Evolutionary conservation across 495 filamentous ascomycete species (phyloP).

Genomic region (Tuber indicum): DNA sequence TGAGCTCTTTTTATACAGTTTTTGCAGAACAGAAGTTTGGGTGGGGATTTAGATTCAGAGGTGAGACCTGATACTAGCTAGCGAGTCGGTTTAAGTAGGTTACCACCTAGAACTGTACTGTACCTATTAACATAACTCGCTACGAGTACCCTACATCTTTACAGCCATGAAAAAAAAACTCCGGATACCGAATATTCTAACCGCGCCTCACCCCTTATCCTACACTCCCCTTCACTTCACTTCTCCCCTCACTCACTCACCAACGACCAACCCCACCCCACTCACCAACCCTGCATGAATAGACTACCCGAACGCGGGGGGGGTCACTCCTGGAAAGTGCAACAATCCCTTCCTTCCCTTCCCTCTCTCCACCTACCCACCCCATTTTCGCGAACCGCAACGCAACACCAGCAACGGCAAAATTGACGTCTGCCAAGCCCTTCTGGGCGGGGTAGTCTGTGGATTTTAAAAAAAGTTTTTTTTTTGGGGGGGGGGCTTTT

Average conservation of each 20-base stretch:
- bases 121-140: neutral
- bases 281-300: slow-evolving; percentile 2
- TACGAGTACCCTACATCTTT: neutral
- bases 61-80: no score
- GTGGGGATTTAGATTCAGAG: no score
- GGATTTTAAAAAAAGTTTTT: neutral
- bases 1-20: neutral
- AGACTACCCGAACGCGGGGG: neutral
- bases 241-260: neutral
- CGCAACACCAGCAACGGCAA: neutral
- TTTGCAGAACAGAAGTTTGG: neutral
- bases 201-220: neutral
- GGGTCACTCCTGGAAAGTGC: neutral
- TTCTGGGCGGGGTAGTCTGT: neutral
- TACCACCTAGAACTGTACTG: neutral
- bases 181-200: neutral
- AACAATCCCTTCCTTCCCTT: neutral
- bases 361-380: neutral
- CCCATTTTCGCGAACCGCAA: neutral
- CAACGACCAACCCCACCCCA: neutral
- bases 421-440: neutral
- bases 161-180: neutral
- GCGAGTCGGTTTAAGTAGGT: neutral
- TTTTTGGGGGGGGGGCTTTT: neutral
- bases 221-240: neutral